Evolutionary conservation across 768 basidiomycete species (phyloP).

Genomic region (Tephrocybe sp.): DNA sequence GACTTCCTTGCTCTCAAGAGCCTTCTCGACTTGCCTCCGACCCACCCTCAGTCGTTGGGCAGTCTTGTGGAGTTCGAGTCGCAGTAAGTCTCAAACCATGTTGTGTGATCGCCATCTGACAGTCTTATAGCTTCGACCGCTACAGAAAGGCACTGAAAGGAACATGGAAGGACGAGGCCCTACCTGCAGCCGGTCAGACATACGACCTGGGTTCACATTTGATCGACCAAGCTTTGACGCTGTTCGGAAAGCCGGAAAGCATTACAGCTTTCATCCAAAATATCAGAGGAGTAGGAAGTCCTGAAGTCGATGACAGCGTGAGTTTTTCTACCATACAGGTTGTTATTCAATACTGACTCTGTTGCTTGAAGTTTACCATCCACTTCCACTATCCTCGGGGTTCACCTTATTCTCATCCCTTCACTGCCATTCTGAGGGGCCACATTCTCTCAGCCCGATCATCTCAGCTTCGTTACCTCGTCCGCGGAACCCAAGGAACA

Average conservation of each 20-base stretch:
- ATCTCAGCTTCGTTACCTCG: constrained; percentile 66
- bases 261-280: constrained; percentile 73
- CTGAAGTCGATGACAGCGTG: constrained; percentile 66
- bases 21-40: constrained; percentile 52
- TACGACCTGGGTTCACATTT: constrained; percentile 83
- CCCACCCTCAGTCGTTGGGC: constrained; percentile 55
- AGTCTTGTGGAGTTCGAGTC: constrained; percentile 71
- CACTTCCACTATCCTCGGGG: constrained; percentile 47
- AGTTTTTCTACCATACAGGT: constrained; percentile 18
- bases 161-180: constrained; percentile 76
- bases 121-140: constrained; percentile 60
- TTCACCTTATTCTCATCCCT: constrained; percentile 41
- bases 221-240: constrained; percentile 69
- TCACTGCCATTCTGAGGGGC: constrained; percentile 67
- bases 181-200: constrained; percentile 59
- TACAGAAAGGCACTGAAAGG: constrained; percentile 63
- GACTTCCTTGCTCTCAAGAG: constrained; percentile 68
- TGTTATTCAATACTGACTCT: neutral
- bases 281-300: constrained; percentile 59
- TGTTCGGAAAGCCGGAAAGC: constrained; percentile 72
- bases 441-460: constrained; percentile 66
- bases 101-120: neutral
- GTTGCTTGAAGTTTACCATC: constrained; percentile 48
- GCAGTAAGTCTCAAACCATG: constrained; percentile 42
- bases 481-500: constrained; percentile 70